Base-by-base conservation (phyloP, 2,329 filamentous ascomycete species). In the Aureobasidium sp. region DNA sequence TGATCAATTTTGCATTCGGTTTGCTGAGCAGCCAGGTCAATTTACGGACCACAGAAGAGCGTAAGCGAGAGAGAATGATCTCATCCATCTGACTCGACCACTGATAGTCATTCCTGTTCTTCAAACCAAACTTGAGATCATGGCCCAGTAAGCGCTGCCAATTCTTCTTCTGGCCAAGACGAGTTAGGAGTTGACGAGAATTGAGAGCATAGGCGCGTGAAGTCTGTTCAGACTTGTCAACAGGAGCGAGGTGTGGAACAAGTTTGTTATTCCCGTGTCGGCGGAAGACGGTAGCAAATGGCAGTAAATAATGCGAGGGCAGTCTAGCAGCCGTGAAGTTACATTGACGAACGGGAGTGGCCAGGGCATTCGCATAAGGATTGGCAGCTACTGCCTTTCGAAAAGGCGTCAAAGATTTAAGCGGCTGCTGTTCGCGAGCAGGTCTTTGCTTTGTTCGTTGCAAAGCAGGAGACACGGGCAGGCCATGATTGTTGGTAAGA, bases 351-450 rank as follows among this genome's bases (percentile, higher is more conserved):
- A 87, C 62, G 0, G 85, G 83, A 0, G 82, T 82, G 34, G 82
- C 82, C 26, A 92, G 79, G 7, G 85, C 82, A 48, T 79, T 79
- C 3, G 87, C 87, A 67, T 83, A 90, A 2, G 86, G 78, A 66
- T 89, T 92, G 41, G 78, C 78, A 34, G 75, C 76, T 1, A 91
- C 74, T 63, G 83, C 81, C 62, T 77, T 78, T 68, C 87, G 83
- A 63, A 90, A 83, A 2, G 78, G 73, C 2, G 76, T 75, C 29
- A 76, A 72, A 26, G 57, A 44, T 8, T 51, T 34, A 9, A 60
- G 57, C 3, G 57, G 7, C 27, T 60, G 57, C 3, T 34, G 57
- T 27, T 32, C 39, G 34, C 57, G 57, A 17, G n/a, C 34, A 43
- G 46, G 44, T 1, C 26, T 41, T 32, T 47, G 26, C 9, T 50